Conservation (phyloP, 2,329 filamentous ascomycete species). For the Colletotrichum eleusines region DNA sequence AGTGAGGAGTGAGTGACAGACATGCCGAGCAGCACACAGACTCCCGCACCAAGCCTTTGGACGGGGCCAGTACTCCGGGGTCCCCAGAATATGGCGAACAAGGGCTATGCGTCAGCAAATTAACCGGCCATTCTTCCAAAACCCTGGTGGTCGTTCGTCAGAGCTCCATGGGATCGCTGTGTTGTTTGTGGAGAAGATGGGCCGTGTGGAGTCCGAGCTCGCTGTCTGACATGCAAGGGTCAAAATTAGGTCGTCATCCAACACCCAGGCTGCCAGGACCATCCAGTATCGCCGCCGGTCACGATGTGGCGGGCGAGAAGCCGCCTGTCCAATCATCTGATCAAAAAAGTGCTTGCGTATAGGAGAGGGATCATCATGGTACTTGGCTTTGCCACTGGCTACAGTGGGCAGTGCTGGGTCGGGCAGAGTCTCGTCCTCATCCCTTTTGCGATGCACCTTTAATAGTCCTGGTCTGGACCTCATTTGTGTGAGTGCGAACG, state of each 20-base stretch:
- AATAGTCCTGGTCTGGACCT: too few relatives aligned
- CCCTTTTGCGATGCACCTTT: too few relatives aligned
- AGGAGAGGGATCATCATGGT: not conserved
- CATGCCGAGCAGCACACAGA: slow-evolving; percentile 21
- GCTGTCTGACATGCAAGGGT: slow-evolving; percentile 37
- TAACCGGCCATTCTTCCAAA: slow-evolving; percentile 38
- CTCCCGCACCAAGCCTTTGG: slow-evolving; percentile 23
- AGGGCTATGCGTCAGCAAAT: slow-evolving; percentile 21
- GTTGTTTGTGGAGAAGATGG: slow-evolving; percentile 29
- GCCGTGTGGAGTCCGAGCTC: slow-evolving; percentile 17
- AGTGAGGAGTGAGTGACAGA: not conserved
- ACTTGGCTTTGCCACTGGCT: slow-evolving; percentile 33
- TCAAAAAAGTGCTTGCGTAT: not conserved
- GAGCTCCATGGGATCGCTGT: slow-evolving; percentile 16
- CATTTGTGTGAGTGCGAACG: not conserved
- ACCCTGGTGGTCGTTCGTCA: slow-evolving; percentile 16
- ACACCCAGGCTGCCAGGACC: not conserved
- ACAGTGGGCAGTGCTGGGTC: not conserved
- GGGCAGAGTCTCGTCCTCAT: not conserved
- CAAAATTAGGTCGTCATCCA: slow-evolving; percentile 20
- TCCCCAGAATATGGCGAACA: slow-evolving; percentile 20
- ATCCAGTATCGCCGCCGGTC: slow-evolving; percentile 21
- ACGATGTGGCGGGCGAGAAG: slow-evolving; percentile 26
- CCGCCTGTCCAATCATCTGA: slow-evolving; percentile 20
- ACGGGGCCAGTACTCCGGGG: slow-evolving; percentile 21